These are phyloP conservation scores for Pisolithus orientalis DNA, from an alignment of 768 basidiomycete species.

Conservation along the genomic window DNA sequence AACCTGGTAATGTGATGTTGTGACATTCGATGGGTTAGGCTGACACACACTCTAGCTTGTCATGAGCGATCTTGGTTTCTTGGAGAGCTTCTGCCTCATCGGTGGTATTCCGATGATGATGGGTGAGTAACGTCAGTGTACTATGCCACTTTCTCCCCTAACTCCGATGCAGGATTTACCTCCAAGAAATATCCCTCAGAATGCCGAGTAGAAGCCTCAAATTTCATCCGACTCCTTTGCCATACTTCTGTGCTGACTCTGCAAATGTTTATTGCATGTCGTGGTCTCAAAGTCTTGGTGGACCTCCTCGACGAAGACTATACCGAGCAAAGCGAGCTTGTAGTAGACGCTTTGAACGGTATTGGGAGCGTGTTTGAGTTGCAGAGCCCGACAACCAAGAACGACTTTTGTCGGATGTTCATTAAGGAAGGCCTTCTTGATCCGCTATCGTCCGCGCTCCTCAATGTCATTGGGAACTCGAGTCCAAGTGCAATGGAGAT, in stretches of 20 bases:
- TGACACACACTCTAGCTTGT: constrained; percentile 39
- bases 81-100: constrained; percentile 94
- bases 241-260: constrained; percentile 89
- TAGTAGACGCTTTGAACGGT: constrained; percentile 90
- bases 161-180: constrained; percentile 61
- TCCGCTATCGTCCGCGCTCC: constrained; percentile 82
- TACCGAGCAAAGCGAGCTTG: constrained; percentile 81
- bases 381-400: constrained; percentile 93
- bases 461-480: constrained; percentile 79
- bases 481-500: constrained; percentile 62
- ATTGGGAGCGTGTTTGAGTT: constrained; percentile 95
- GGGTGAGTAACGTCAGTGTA: constrained; percentile 39
- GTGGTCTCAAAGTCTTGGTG: constrained; percentile 89
- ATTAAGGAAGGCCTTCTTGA: constrained; percentile 92
- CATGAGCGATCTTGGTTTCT: constrained; percentile 68
- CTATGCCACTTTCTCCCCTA: not conserved
- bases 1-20: constrained; percentile 56
- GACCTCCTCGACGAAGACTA: constrained; percentile 97
- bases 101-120: constrained; percentile 96
- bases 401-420: constrained; percentile 98
- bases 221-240: constrained; percentile 89
- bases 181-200: constrained; percentile 92
- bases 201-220: constrained; percentile 91
- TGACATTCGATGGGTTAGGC: not conserved
- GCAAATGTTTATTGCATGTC: constrained; percentile 99